Base-by-base conservation (phyloP, 2,329 filamentous ascomycete species). In the Xylariales sp. region DNA sequence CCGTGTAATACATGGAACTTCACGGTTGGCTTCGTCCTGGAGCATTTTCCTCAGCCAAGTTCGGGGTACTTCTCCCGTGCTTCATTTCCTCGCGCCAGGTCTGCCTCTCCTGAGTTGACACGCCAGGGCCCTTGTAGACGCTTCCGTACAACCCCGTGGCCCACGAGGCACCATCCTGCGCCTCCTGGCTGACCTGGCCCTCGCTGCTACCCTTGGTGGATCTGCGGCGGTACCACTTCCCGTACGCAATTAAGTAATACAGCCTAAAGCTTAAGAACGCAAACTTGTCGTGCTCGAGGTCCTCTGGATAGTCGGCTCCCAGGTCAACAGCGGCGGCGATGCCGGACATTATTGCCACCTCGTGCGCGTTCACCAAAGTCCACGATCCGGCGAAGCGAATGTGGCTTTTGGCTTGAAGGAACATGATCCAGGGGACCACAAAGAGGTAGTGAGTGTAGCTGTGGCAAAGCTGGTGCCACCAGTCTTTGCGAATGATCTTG, bases 281-380 rank as follows among this genome's bases (percentile, higher is more conserved):
- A 50, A 80, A 83, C 37, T 62, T 65, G 43, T 82, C 78, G n/a
- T 75, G 57, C 57, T 82, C 78, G 2, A 83, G 52, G 48, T 82
- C 78, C 42, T 71, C 72, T 0, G 77, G 77, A 50, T 85, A 86
- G 6, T 62, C 61, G 0, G 81, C 82, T 2, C 83, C 83, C 11
- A 86, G 61, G 44, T 82, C 76, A 15, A 83, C 80, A 0, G 82
- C 83, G 2, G 81, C 82, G 4, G 79, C 78, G 34, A 85, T 78
- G 2, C 82, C 82, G 24, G 73, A 78, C 46, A 86, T 78, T 41
- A 81, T 74, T 11, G 83, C 82, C 12, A 82, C 71, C 54, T 86
- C 83, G 50, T 86, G 76, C 2, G 76, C 76, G 42, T 81, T 80
- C 41, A 85, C 75, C 40, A 85, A 66, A 0, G 81, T 85, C 81